A percentile compares a stretch with the other conserved stretches of the same genome.
Evolutionary conservation across 2,329 filamentous ascomycete genomes (phyloP).

Genomic region (Remersonia thermophila): DNA sequence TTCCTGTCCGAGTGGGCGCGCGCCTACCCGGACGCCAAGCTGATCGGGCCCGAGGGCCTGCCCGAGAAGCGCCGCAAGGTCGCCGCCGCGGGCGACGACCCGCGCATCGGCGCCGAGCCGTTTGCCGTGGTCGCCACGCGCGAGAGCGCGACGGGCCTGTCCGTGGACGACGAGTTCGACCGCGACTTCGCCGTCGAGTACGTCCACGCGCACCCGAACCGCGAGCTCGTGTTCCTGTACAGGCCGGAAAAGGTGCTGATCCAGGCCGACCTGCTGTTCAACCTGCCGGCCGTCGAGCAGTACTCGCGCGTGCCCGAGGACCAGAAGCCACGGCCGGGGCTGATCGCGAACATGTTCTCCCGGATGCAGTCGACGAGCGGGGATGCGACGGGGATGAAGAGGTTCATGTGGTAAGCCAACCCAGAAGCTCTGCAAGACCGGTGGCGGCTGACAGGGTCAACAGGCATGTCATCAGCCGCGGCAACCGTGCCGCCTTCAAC

Average conservation of each 20-base stretch:
- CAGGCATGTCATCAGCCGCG: slow-evolving; percentile 27
- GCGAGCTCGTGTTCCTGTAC: slow-evolving; percentile 80
- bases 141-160: slow-evolving; percentile 34
- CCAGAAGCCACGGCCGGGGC: slow-evolving; percentile 25
- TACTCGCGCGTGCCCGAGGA: slow-evolving; percentile 49
- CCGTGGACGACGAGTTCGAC: slow-evolving; percentile 69
- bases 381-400: slow-evolving; percentile 60
- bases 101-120: slow-evolving; percentile 39
- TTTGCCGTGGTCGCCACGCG: slow-evolving; percentile 57
- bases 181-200: slow-evolving; percentile 78
- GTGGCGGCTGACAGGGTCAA: too few species aligned
- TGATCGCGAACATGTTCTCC: slow-evolving; percentile 33
- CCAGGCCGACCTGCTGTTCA: slow-evolving; percentile 85
- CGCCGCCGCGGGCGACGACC: slow-evolving; percentile 32
- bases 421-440: too few species aligned
- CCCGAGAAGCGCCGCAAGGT: slow-evolving; percentile 64
- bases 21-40: slow-evolving; percentile 63
- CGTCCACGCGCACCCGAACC: slow-evolving; percentile 66
- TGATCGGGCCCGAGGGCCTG: slow-evolving; percentile 74
- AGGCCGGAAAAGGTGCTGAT: slow-evolving; percentile 69
- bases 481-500: slow-evolving; percentile 56
- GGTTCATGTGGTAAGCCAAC: slow-evolving; percentile 78
- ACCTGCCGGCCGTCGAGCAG: slow-evolving; percentile 78
- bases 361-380: slow-evolving; percentile 50
- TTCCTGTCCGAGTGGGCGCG: slow-evolving; percentile 76